phyloP scores from a whole-genome alignment of 225 moss, liverwort and hornwort genomes.

The Rhytidiadelphus loreus region DNA sequence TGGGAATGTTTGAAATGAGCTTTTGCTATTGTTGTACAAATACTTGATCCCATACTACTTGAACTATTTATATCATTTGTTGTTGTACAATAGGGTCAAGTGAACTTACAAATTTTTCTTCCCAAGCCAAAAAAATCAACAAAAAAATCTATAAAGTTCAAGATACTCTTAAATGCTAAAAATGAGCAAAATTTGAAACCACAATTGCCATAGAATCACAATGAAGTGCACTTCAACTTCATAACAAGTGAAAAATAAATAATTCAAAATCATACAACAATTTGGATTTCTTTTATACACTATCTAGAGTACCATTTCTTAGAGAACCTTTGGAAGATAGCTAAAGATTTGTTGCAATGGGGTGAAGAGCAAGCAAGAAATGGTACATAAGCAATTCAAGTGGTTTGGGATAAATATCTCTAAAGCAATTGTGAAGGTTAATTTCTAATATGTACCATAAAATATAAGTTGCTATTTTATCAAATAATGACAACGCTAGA shows the following conservation, averaged over 20 bases:
- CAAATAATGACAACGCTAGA: background rate
- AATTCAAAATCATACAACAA: background rate
- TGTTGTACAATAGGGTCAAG: background rate
- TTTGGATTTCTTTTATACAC: background rate
- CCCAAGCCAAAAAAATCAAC: fast-evolving
- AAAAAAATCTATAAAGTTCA: background rate
- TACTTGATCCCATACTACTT: background rate
- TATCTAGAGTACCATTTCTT: background rate
- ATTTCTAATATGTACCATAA: background rate
- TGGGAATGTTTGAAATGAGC: background rate
- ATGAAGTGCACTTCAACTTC: background rate
- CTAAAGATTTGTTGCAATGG: background rate
- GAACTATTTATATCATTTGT: background rate
- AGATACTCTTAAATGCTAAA: background rate
- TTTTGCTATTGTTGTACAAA: background rate
- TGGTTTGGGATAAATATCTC: background rate
- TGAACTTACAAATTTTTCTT: background rate
- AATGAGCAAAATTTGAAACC: background rate
- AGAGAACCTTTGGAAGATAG: background rate
- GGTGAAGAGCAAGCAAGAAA: background rate
- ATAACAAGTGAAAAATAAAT: background rate
- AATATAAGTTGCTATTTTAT: background rate
- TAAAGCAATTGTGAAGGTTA: background rate
- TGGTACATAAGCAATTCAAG: too few species aligned
- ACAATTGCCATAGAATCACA: background rate